phyloP scores from a whole-genome alignment of 257 asterid genomes.

The Jacaranda mimosifolia region DNA sequence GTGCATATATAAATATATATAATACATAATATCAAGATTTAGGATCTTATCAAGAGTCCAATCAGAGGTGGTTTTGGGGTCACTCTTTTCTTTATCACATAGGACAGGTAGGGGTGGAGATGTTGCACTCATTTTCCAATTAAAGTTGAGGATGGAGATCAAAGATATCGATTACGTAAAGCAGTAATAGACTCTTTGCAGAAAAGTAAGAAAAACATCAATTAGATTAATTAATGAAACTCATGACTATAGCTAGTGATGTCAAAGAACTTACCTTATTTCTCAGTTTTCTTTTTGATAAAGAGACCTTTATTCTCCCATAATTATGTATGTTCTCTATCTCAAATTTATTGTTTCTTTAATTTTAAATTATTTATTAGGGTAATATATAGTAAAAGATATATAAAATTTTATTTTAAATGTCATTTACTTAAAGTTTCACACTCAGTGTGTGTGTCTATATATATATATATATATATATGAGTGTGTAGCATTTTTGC shows the following conservation, averaged over 20 bases:
- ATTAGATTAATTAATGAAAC: neutral
- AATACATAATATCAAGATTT: neutral
- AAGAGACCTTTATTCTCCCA: too few species aligned
- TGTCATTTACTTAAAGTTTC: too few species aligned
- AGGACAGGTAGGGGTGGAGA: conserved; percentile 27
- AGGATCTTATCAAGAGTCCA: conserved; percentile 1
- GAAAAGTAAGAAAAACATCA: conserved; percentile 24
- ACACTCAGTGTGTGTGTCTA: too few species aligned
- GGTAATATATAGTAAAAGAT: too few species aligned
- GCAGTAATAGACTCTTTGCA: conserved; percentile 19
- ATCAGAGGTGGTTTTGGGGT: conserved; percentile 1
- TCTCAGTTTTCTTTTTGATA: too few species aligned
- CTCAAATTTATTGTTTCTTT: too few species aligned
- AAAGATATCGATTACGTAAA: conserved; percentile 37
- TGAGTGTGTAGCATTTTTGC: too few species aligned
- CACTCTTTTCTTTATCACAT: neutral
- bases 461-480: too few species aligned
- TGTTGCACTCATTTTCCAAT: conserved; percentile 24
- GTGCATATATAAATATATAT: too few species aligned
- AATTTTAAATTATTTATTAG: too few species aligned
- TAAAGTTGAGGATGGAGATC: conserved; percentile 10
- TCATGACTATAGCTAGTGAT: neutral
- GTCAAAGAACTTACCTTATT: neutral
- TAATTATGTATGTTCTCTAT: too few species aligned
- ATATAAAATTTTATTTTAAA: too few species aligned